Conservation (phyloP, 805 yeast genomes). For the Saturnispora mendoncae region DNA sequence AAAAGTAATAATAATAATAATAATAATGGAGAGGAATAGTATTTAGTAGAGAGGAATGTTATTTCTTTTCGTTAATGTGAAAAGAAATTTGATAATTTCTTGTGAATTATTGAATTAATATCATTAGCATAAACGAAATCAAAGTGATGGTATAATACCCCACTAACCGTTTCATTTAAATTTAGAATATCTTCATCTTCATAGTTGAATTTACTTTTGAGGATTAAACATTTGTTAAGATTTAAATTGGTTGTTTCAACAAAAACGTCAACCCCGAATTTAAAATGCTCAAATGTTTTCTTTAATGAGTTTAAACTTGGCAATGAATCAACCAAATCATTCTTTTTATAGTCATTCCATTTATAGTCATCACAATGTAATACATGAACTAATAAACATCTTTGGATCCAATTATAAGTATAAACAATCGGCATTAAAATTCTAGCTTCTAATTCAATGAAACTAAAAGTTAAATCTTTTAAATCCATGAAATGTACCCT, state of each 20-base stretch:
- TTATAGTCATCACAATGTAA: background rate
- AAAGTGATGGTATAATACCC: background rate
- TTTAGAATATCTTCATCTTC: background rate
- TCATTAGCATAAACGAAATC: slow-evolving; percentile 5
- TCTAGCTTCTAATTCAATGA: background rate
- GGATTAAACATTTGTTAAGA: background rate
- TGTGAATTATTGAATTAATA: background rate
- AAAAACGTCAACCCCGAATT: background rate
- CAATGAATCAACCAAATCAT: slow-evolving; percentile 1
- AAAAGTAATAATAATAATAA: background rate
- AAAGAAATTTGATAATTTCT: background rate
- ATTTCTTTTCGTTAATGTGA: too few species aligned
- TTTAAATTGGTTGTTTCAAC: background rate
- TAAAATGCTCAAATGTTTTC: slow-evolving; percentile 1
- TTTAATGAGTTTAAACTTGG: slow-evolving; percentile 1
- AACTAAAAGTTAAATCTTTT: background rate
- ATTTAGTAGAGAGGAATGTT: too few species aligned
- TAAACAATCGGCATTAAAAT: background rate
- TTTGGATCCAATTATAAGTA: background rate
- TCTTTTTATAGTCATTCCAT: slow-evolving; percentile 1
- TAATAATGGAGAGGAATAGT: background rate
- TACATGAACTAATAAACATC: background rate
- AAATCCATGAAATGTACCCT: background rate
- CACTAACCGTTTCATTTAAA: background rate
- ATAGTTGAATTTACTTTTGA: background rate